Base-by-base conservation (phyloP, 495 filamentous ascomycete genomes). In the Lepidopterella palustris region DNA sequence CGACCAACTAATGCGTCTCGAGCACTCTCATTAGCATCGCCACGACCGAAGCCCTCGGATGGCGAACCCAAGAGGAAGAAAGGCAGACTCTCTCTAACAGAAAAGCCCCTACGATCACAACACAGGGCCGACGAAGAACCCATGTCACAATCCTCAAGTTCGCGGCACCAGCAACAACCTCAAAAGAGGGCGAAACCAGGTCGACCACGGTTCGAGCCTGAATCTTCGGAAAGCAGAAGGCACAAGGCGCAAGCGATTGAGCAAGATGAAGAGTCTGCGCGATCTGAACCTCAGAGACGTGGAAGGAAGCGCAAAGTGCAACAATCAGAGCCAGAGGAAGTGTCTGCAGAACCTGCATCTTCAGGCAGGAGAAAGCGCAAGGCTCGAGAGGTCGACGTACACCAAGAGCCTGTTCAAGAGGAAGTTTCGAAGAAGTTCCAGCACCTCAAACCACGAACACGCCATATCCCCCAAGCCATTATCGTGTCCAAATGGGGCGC, bases 401-500 rank as follows among this genome's bases (percentile, higher is more conserved):
- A 25, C n/a, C 2, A 10, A 0, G 51, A 29, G 18, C 13, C n/a
- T 18, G 11, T 54, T 21, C 11, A 28, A 13, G 28, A 25, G 24
- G 15, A 11, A 60, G 26, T 21, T 2, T 20, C 18, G n/a, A 50
- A 50, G 6, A 50, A 50, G 47, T 50, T 50, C 18, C 47, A 58
- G 9, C 60, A 63, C 50, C 72, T 84, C 18, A 76, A 79, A 59
- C 74, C 79, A 9, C 72, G 73, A n/a, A 70, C 78, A 21, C 76
- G 78, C 58, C 73, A 76, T 51, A 74, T 87, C 31, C 73, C 83
- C 5, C 79, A 81, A 62, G 72, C 76, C 29, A 80, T 75, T 3
- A 82, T 87, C 68, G 78, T 77, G 40, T 70, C 76, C 11, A 83
- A 80, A 74, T 87, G 84, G 84, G 73, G 73, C n/a, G 74, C 75